Evolutionary conservation across 331 rosid genomes (phyloP).

Genomic region (Saraca asoca): DNA sequence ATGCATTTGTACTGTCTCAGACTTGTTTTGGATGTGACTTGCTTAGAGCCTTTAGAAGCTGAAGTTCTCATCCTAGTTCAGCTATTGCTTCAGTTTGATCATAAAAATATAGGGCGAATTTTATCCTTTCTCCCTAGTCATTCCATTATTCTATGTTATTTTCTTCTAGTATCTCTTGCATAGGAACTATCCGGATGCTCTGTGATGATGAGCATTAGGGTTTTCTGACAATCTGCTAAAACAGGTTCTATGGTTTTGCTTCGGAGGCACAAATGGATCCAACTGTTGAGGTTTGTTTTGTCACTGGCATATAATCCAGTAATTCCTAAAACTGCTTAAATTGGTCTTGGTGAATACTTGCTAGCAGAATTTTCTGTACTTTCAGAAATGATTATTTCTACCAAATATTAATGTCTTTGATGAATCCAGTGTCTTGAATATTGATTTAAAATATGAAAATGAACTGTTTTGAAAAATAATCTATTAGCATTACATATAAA

Average conservation of each 20-base stretch:
- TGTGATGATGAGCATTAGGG: constrained; percentile 14
- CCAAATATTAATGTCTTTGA: constrained; percentile 4
- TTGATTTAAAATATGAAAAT: constrained; percentile 1
- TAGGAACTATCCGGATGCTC: constrained; percentile 9
- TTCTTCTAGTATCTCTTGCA: constrained; percentile 3
- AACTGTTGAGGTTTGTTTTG: constrained; percentile 71
- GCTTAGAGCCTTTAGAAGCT: constrained; percentile 22
- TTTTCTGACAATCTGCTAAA: constrained; percentile 27
- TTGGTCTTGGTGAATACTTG: constrained; percentile 23
- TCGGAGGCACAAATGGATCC: constrained; percentile 94
- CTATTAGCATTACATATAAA: neutral
- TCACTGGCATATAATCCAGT: constrained; percentile 4
- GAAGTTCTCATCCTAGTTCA: constrained; percentile 10
- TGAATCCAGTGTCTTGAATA: constrained; percentile 27
- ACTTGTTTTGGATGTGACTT: constrained; percentile 29
- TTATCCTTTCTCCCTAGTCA: neutral
- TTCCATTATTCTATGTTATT: neutral
- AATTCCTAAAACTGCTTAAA: constrained; percentile 31
- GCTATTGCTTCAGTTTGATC: constrained; percentile 29
- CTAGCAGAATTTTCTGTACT: constrained; percentile 33
- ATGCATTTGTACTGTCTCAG: constrained; percentile 18
- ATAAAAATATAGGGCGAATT: constrained; percentile 12
- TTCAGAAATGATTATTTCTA: constrained; percentile 9
- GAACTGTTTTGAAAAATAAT: constrained; percentile 22
- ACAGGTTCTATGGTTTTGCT: constrained; percentile 95